A percentile compares a stretch with the other conserved stretches of the same genome.
Conservation (phyloP, 202 grass and related monocot genomes). For the Dendrocalamus latiflorus region DNA sequence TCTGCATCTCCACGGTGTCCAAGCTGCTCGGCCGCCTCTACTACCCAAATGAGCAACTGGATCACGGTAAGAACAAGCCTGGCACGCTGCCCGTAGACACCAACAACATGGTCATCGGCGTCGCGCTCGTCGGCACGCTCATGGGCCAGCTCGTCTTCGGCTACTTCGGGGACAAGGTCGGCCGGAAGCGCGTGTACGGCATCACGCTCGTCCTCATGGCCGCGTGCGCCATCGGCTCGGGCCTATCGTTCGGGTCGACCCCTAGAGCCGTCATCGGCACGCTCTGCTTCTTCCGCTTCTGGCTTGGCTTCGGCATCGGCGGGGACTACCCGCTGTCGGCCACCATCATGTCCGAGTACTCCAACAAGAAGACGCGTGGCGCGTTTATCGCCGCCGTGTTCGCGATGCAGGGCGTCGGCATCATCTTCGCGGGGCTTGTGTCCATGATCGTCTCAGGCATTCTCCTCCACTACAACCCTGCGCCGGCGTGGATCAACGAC, state of each 20-base stretch:
- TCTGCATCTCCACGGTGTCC: conserved; percentile 64
- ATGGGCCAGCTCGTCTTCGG: conserved; percentile 55
- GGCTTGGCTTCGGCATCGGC: too few species aligned
- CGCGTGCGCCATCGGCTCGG: conserved; percentile 38
- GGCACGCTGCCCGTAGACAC: background rate
- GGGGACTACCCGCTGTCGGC: too few species aligned
- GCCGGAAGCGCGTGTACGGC: conserved; percentile 54
- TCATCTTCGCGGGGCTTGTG: conserved; percentile 56
- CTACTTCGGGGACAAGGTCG: conserved; percentile 55
- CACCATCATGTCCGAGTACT: too few species aligned
- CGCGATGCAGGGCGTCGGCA: conserved; percentile 89
- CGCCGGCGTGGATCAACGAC: background rate
- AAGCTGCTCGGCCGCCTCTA: too few species aligned
- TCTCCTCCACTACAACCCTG: conserved; percentile 16
- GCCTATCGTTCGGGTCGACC: conserved; percentile 31
- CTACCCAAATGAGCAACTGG: rapidly evolving
- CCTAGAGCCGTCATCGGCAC: too few species aligned
- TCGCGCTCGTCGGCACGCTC: conserved; percentile 47
- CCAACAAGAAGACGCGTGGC: too few species aligned
- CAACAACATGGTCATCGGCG: conserved; percentile 38
- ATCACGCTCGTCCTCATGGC: conserved; percentile 50
- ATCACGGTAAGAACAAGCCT: background rate
- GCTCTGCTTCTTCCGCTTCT: too few species aligned
- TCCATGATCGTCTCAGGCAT: conserved; percentile 43
- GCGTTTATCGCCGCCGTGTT: conserved; percentile 41